Evolutionary conservation across 805 yeast species (phyloP).

Genomic region (Saccharomycopsis fibuligera): DNA sequence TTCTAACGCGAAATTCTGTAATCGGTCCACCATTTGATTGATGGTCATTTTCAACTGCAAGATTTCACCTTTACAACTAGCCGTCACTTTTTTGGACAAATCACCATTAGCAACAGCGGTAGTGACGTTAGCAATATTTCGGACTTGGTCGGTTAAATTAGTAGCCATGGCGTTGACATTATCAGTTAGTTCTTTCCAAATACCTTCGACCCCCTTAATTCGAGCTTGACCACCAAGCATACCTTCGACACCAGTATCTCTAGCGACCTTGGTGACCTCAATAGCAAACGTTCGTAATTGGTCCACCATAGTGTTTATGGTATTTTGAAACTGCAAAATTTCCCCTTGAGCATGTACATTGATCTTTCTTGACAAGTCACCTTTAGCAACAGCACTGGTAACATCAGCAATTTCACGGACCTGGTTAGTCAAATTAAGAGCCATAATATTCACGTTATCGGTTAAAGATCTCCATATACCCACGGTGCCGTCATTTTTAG

Average conservation of each 20-base stretch:
- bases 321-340: conserved; percentile 75
- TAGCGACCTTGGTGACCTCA: conserved; percentile 80
- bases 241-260: conserved; percentile 91
- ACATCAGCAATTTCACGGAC: conserved; percentile 80
- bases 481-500: conserved; percentile 74
- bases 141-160: conserved; percentile 79
- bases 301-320: conserved; percentile 85
- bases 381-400: conserved; percentile 81
- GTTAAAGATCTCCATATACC: conserved; percentile 86
- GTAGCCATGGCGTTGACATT: conserved; percentile 88
- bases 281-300: conserved; percentile 77
- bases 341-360: conserved; percentile 92
- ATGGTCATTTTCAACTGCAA: conserved; percentile 73
- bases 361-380: conserved; percentile 76
- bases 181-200: conserved; percentile 83
- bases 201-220: conserved; percentile 73
- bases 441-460: conserved; percentile 80
- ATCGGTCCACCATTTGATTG: conserved; percentile 83
- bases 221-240: conserved; percentile 84
- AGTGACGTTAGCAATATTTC: conserved; percentile 81
- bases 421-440: conserved; percentile 19
- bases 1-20: conserved; percentile 73
- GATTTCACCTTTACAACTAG: conserved; percentile 79
- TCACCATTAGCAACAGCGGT: conserved; percentile 86
- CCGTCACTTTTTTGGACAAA: conserved; percentile 72